Conservation (phyloP, 768 basidiomycete species). For the Termitomyces sp. region DNA sequence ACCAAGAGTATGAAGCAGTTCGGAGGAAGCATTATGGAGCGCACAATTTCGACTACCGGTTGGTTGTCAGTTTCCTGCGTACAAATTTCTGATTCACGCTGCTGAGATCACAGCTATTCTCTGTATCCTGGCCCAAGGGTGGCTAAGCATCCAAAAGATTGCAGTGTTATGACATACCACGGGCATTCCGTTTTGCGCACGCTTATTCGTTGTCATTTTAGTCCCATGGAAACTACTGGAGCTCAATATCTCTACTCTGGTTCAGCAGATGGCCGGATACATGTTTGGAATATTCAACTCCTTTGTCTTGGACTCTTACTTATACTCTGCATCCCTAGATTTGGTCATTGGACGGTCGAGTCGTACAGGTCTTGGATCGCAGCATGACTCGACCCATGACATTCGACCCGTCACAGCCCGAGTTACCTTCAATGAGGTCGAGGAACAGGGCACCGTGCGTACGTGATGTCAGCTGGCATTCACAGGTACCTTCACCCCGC, state of each 20-base stretch:
- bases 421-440: constrained; percentile 28
- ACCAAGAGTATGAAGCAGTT: constrained; percentile 56
- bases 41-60: constrained; percentile 78
- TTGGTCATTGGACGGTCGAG: constrained; percentile 88
- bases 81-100: not conserved
- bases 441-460: constrained; percentile 48
- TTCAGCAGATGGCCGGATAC: constrained; percentile 78
- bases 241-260: constrained; percentile 94
- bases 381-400: constrained; percentile 63
- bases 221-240: constrained; percentile 88
- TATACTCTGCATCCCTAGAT: constrained; percentile 45
- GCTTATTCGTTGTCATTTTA: constrained; percentile 94
- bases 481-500: constrained; percentile 41
- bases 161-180: constrained; percentile 92
- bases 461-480: constrained; percentile 95
- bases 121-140: constrained; percentile 58
- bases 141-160: constrained; percentile 76
- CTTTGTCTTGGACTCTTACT: constrained; percentile 1
- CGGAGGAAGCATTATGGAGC: constrained; percentile 47
- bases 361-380: constrained; percentile 83
- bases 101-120: constrained; percentile 40
- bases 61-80: constrained; percentile 13
- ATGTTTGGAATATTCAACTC: constrained; percentile 41
- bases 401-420: constrained; percentile 64
- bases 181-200: constrained; percentile 90